Conservation (phyloP, 495 filamentous ascomycete species). For the Trichoderma virens region DNA sequence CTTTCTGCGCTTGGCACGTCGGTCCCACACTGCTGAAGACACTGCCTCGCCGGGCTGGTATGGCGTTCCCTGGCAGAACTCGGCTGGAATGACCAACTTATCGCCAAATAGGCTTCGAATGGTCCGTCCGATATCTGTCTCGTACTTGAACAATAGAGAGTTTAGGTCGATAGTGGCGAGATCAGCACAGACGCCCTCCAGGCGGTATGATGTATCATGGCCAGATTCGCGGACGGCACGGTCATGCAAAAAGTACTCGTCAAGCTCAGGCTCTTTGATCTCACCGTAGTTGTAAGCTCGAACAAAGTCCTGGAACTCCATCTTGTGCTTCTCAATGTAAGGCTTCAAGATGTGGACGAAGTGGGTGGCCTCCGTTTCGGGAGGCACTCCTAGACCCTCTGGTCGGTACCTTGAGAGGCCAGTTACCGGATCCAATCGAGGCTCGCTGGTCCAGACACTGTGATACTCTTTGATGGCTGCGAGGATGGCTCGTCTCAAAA, state of each 20-base stretch:
- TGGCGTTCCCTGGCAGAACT: slow-evolving; percentile 54
- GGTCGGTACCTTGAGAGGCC: slow-evolving; percentile 89
- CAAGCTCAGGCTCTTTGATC: slow-evolving; percentile 80
- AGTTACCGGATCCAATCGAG: slow-evolving; percentile 68
- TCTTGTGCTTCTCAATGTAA: slow-evolving; percentile 75
- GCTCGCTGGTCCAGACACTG: slow-evolving; percentile 76
- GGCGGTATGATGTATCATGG: slow-evolving; percentile 89
- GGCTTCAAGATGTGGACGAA: slow-evolving; percentile 82
- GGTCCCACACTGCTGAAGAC: slow-evolving; percentile 81
- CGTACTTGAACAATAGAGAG: slow-evolving; percentile 90
- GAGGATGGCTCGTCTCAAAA: slow-evolving; percentile 67
- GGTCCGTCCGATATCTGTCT: slow-evolving; percentile 76
- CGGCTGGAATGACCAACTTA: slow-evolving; percentile 63
- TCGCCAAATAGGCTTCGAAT: slow-evolving; percentile 80
- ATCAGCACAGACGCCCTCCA: slow-evolving; percentile 80
- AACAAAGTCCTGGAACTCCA: slow-evolving; percentile 77
- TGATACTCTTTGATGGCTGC: slow-evolving; percentile 97
- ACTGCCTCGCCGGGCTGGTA: slow-evolving; percentile 57
- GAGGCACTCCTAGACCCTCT: slow-evolving; percentile 82
- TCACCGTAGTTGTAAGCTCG: slow-evolving; percentile 69
- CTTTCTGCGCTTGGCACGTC: slow-evolving; percentile 71
- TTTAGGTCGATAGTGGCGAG: slow-evolving; percentile 92
- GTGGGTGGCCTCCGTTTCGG: slow-evolving; percentile 84
- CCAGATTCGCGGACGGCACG: slow-evolving; percentile 93
- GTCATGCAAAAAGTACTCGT: slow-evolving; percentile 93